These are phyloP conservation scores for Arbutus unedo DNA, from an alignment of 148 eudicot genomes.

Conservation along the genomic window DNA sequence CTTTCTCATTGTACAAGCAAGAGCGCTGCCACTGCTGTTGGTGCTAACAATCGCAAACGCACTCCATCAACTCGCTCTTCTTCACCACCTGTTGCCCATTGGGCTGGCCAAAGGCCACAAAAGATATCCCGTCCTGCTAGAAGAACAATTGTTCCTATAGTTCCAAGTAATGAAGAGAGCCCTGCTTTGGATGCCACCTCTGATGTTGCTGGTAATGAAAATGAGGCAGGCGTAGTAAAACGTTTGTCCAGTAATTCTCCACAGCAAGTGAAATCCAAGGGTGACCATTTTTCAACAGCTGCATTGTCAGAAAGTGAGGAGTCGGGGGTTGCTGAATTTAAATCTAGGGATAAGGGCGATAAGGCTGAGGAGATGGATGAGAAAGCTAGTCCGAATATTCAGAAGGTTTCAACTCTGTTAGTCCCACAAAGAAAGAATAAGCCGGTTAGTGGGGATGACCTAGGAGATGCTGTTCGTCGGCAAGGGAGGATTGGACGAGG, in stretches of 20 bases:
- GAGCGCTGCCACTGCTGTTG: slow-evolving; percentile 29
- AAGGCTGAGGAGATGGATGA: slow-evolving; percentile 44
- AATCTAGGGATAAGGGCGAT: slow-evolving; percentile 44
- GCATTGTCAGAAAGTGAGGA: slow-evolving; percentile 69
- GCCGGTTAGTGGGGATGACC: slow-evolving; percentile 35
- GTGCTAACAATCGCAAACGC: slow-evolving; percentile 51
- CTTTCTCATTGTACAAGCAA: slow-evolving; percentile 49
- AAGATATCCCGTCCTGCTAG: slow-evolving; percentile 68
- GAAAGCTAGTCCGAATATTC: slow-evolving; percentile 42
- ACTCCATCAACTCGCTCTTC: slow-evolving; percentile 47
- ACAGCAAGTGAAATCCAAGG: slow-evolving; percentile 43
- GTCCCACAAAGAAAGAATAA: slow-evolving; percentile 57
- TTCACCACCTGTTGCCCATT: slow-evolving; percentile 59
- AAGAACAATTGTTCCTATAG: slow-evolving; percentile 52
- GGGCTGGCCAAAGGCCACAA: slow-evolving; percentile 63
- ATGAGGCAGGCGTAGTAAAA: slow-evolving; percentile 32
- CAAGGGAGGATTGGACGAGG: slow-evolving; percentile 71
- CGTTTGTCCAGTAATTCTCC: slow-evolving; percentile 46
- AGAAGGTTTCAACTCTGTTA: slow-evolving; percentile 43
- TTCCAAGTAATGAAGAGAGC: slow-evolving; percentile 41
- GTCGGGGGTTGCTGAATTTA: slow-evolving; percentile 55
- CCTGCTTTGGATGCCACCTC: slow-evolving; percentile 38
- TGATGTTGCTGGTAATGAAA: slow-evolving; percentile 42
- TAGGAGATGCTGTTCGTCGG: slow-evolving; percentile 53
- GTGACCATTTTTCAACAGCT: slow-evolving; percentile 41